phyloP scores from a whole-genome alignment of 495 filamentous ascomycete species.

The Oidiodendron maius region DNA sequence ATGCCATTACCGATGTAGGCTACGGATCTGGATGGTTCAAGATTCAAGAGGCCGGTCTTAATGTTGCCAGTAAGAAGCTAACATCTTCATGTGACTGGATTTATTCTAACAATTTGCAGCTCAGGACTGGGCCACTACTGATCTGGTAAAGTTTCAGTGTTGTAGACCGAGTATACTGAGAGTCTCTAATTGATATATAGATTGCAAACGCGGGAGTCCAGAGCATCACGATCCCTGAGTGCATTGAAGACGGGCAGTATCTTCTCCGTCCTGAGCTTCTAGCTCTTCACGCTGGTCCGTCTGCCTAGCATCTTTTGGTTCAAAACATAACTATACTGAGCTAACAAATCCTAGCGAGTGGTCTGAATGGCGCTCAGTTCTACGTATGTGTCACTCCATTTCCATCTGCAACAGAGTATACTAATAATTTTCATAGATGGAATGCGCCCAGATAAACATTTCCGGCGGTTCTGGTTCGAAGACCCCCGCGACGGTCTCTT shows the following conservation, averaged over 20 bases:
- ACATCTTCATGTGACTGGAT: not conserved
- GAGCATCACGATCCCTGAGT: conserved; percentile 36
- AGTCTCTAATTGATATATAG: not conserved
- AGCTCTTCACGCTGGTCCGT: conserved; percentile 34
- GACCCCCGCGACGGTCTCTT: conserved; percentile 41
- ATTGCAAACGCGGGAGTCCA: conserved; percentile 20
- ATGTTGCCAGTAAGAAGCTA: conserved; percentile 13
- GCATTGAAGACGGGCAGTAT: conserved; percentile 41
- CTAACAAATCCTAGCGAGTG: conserved; percentile 29
- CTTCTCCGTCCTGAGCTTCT: conserved; percentile 48
- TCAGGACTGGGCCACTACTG: conserved; percentile 12
- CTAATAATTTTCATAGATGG: conserved; percentile 11
- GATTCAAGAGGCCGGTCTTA: conserved; percentile 17
- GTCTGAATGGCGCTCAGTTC: conserved; percentile 39
- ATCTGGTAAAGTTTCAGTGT: conserved; percentile 7
- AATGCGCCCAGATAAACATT: conserved; percentile 51
- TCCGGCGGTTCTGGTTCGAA: conserved; percentile 37
- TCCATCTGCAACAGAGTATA: not conserved
- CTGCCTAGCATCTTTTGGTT: not conserved
- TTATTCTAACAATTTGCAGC: conserved; percentile 9
- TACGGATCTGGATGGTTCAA: conserved; percentile 36
- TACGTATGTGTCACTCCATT: conserved; percentile 31
- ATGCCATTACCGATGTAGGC: conserved; percentile 32
- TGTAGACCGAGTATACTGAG: not conserved
- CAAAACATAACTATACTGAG: too few species aligned